Percentiles rank a stretch among this genome's conserved stretches.
Conservation (phyloP, 2,329 filamentous ascomycete species). For the Aspergillus chevalieri region DNA sequence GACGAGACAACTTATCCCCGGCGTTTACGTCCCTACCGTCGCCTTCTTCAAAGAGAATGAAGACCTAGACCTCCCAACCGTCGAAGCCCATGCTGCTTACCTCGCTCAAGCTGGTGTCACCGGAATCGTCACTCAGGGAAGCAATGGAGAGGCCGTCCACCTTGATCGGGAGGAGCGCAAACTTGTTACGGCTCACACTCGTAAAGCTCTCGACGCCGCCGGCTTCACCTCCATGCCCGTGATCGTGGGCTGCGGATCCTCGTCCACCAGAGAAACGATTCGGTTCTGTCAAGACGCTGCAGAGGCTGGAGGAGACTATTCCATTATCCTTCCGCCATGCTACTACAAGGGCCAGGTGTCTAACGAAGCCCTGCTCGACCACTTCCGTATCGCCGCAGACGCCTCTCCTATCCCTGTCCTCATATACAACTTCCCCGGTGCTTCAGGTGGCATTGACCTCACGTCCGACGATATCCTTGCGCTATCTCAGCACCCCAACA, state of each 20-base stretch:
- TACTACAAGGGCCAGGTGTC: constrained; percentile 68
- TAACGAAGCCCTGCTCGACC: constrained; percentile 53
- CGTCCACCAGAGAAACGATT: constrained; percentile 68
- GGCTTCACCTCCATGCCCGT: constrained; percentile 62
- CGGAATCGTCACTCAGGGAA: constrained; percentile 70
- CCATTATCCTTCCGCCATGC: constrained; percentile 67
- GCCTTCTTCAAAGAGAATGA: constrained; percentile 66
- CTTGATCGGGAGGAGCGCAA: constrained; percentile 65
- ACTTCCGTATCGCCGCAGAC: constrained; percentile 60
- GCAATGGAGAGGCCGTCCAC: constrained; percentile 77
- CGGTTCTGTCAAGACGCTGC: constrained; percentile 63
- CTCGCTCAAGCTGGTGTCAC: constrained; percentile 67
- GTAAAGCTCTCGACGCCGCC: constrained; percentile 60
- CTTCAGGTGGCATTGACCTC: constrained; percentile 61
- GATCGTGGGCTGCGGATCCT: constrained; percentile 68
- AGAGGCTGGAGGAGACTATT: constrained; percentile 65
- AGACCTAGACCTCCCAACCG: constrained; percentile 59
- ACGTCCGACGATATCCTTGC: constrained; percentile 59
- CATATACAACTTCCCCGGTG: constrained; percentile 68
- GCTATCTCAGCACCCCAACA: constrained; percentile 56
- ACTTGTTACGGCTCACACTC: constrained; percentile 62
- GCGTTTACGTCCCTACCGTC: constrained; percentile 67
- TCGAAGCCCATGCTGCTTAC: constrained; percentile 56
- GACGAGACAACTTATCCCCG: constrained; percentile 33
- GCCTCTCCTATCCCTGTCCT: constrained; percentile 57